Conservation (phyloP, 140 eudicot genomes). For the Cichorium intybus region DNA sequence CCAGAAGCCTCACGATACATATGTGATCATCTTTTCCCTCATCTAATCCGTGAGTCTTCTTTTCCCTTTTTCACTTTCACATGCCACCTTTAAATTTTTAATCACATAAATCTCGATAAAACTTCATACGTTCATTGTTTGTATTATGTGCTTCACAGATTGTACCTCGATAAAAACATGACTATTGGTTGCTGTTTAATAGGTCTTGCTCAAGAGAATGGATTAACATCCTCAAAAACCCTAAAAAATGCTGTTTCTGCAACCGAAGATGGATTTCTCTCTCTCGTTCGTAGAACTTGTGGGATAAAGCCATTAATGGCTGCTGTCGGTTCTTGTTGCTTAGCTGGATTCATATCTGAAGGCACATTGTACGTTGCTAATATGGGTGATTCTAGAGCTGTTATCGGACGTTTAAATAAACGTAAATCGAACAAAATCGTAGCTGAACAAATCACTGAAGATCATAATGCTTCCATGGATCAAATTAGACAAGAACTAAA, state of each 20-base stretch:
- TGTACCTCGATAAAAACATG: not conserved
- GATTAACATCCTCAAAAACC: slow-evolving; percentile 41
- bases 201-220: slow-evolving; percentile 48
- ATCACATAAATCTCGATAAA: slow-evolving; percentile 9
- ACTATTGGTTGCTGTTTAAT: not conserved
- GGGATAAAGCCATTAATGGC: slow-evolving; percentile 47
- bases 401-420: slow-evolving; percentile 43
- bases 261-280: slow-evolving; percentile 63
- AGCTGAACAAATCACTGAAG: slow-evolving; percentile 65
- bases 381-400: slow-evolving; percentile 89
- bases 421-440: slow-evolving; percentile 41
- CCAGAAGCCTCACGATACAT: slow-evolving; percentile 54
- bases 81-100: slow-evolving; percentile 4
- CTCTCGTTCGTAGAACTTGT: slow-evolving; percentile 36
- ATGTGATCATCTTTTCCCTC: slow-evolving; percentile 48
- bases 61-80: slow-evolving; percentile 4
- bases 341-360: slow-evolving; percentile 64
- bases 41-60: slow-evolving; percentile 52
- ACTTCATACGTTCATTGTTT: too few relatives aligned
- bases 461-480: slow-evolving; percentile 67
- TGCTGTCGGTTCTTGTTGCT: slow-evolving; percentile 71
- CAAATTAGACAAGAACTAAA: slow-evolving; percentile 57
- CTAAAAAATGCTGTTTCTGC: slow-evolving; percentile 56
- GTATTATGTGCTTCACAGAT: slow-evolving; percentile 2
- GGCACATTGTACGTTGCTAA: slow-evolving; percentile 63